phyloP scores from a whole-genome alignment of 1,139 yeast species.

The Blastobotrys persicus region DNA sequence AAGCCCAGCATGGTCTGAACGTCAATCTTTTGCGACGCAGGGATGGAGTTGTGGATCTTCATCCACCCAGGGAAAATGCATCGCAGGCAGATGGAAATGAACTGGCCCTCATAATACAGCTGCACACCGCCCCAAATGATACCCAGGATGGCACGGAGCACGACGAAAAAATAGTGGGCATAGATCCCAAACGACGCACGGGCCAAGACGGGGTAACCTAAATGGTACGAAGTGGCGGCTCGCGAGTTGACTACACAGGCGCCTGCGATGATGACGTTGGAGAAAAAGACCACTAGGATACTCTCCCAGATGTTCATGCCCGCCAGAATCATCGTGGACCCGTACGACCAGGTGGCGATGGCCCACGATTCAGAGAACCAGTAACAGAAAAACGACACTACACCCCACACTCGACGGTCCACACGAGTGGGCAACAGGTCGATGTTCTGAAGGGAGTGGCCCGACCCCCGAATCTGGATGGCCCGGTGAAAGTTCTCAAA shows the following conservation, averaged over 20 bases:
- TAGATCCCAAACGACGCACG: constrained; percentile 26
- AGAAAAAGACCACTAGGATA: constrained; percentile 17
- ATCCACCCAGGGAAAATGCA: constrained; percentile 65
- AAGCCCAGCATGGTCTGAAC: constrained; percentile 49
- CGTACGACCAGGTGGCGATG: constrained; percentile 20
- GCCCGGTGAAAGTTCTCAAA: constrained; percentile 15
- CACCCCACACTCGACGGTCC: constrained; percentile 20
- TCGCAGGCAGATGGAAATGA: constrained; percentile 60
- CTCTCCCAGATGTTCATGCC: constrained; percentile 20
- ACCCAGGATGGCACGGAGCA: constrained; percentile 32
- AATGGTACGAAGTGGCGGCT: constrained; percentile 25
- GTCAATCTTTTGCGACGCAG: constrained; percentile 35
- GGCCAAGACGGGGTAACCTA: constrained; percentile 26
- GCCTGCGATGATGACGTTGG: constrained; percentile 21
- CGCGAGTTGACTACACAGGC: constrained; percentile 24
- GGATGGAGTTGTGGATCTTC: constrained; percentile 50
- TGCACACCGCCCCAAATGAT: constrained; percentile 35
- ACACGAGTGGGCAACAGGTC: constrained; percentile 23
- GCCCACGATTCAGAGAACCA: constrained; percentile 27
- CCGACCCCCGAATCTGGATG: constrained; percentile 17
- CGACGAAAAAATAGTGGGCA: constrained; percentile 27
- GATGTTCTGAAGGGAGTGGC: constrained; percentile 16
- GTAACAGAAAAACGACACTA: constrained; percentile 22
- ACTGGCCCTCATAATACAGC: constrained; percentile 33
- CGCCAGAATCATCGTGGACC: constrained; percentile 19